Evolutionary conservation across 768 basidiomycete species (phyloP), one percentile per base, ranked within the genome.

Genomic region (Albatrellus ellisii): DNA sequence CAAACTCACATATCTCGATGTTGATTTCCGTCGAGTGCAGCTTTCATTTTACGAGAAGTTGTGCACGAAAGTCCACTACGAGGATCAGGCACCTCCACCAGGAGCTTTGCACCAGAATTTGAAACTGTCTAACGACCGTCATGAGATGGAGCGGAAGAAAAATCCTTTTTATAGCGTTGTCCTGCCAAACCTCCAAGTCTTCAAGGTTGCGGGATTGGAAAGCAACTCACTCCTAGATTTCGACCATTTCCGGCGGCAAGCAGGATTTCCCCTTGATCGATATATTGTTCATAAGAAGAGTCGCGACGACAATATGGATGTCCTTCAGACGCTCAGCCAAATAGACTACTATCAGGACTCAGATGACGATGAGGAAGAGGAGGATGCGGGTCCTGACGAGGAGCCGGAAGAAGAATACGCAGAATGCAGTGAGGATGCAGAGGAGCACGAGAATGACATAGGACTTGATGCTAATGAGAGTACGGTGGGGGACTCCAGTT

Each of bases 331-430:
- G 7, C 14, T 25, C 6, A n/a, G 20, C 11, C 41, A 43, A 5
- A 17, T 41, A 26, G 31, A 43, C 11, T 42, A 42, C 18, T 46
- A 46, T 37, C 18, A 20, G 11, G 29, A 41, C 18, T 41, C 40
- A 12, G 40, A 39, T 24, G 48, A 44, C 18, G 41, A 35, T 4
- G 42, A 39, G 14, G 48, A 47, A 2, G 46, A 45, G 5, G 36
- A n/a, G 26, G 43, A 39, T 15, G 42, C 22, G 1, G 42, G 36
- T 7, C 15, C 34, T 4, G 42, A 22, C n/a, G 32, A 34, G 24
- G 38, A 39, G 11, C n/a, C n/a, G 6, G 26, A 27, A 9, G 38
- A 39, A 12, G 42, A 43, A 22, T 32, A 36, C 9, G 6, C 11
- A 25, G 21, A 10, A 10, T 18, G 25, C 14, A 22, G 25, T 4